phyloP scores from a whole-genome alignment of 306 rosid genomes.

The Cercis canadensis region DNA sequence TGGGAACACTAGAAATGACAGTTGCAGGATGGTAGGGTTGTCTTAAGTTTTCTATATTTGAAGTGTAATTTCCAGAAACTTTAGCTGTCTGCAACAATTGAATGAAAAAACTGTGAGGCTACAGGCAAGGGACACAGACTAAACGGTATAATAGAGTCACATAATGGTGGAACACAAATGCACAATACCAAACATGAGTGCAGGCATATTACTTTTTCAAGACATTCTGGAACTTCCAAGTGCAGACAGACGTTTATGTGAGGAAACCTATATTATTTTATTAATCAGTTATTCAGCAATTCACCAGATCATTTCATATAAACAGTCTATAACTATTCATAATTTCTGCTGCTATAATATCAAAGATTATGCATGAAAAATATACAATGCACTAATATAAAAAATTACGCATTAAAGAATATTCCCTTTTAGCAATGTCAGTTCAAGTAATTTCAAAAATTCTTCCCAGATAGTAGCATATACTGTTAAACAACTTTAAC shows the following conservation, averaged over 20 bases:
- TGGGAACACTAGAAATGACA: slow-evolving; percentile 53
- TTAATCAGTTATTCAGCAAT: not conserved
- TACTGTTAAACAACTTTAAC: too few species aligned
- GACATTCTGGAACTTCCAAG: not conserved
- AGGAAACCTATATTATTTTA: not conserved
- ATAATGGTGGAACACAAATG: too few species aligned
- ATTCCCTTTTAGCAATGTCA: not conserved
- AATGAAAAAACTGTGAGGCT: slow-evolving; percentile 17
- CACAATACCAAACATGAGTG: too few species aligned
- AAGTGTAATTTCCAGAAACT: slow-evolving; percentile 46
- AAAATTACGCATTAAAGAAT: not conserved
- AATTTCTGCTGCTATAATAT: too few species aligned
- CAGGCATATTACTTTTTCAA: too few species aligned
- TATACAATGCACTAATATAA: not conserved
- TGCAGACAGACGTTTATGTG: not conserved
- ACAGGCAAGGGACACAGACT: not conserved
- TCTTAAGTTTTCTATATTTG: slow-evolving; percentile 45
- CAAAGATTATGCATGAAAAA: not conserved
- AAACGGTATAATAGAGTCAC: too few species aligned
- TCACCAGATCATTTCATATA: not conserved
- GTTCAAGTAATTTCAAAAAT: too few species aligned
- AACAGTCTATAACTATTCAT: not conserved
- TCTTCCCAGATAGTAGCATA: not conserved
- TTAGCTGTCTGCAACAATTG: slow-evolving; percentile 67
- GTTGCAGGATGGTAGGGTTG: slow-evolving; percentile 37